A percentile compares a stretch with the other conserved stretches of the same genome.
Conservation (phyloP, 192 early-diverging fungal species). For the Coemansia sp. region DNA sequence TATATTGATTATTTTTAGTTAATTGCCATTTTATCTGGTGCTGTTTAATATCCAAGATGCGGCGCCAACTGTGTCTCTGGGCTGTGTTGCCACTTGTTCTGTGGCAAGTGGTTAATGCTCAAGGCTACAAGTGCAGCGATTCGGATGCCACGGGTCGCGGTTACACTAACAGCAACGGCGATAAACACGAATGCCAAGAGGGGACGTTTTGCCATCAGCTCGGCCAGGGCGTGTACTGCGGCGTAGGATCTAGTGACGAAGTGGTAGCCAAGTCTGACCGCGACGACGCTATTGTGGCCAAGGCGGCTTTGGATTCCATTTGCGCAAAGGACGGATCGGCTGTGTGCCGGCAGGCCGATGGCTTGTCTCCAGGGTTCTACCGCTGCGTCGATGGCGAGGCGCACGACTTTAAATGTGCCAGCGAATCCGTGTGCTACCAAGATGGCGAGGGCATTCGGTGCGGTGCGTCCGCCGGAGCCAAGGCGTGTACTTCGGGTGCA, state of each 20-base stretch:
- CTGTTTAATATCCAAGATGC: conserved; percentile 2
- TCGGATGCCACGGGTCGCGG: conserved; percentile 12
- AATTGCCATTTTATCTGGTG: not conserved
- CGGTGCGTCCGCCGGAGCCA: conserved; percentile 1
- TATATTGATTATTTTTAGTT: not conserved
- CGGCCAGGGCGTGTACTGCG: conserved; percentile 24
- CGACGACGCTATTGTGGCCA: not conserved
- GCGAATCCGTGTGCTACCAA: conserved; percentile 22
- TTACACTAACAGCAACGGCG: conserved; percentile 7
- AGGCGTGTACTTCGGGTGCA: conserved; percentile 8
- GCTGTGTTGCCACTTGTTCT: conserved; percentile 14
- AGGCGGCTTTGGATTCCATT: not conserved
- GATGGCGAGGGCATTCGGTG: conserved; percentile 13
- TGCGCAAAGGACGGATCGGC: conserved; percentile 10
- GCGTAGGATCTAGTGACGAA: conserved; percentile 3
- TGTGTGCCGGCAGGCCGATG: conserved; percentile 4
- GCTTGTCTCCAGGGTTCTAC: conserved; percentile 1
- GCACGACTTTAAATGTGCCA: conserved; percentile 8
- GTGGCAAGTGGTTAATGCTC: conserved; percentile 10
- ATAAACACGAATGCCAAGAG: conserved; percentile 10
- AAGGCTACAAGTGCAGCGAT: conserved; percentile 17
- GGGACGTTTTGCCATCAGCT: conserved; percentile 17
- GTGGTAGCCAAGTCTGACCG: not conserved
- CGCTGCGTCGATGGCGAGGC: not conserved
- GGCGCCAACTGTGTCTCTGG: conserved; percentile 13